Evolutionary conservation across 1,139 yeast species (phyloP).

Genomic region (Debaryomycetaceae sp.): DNA sequence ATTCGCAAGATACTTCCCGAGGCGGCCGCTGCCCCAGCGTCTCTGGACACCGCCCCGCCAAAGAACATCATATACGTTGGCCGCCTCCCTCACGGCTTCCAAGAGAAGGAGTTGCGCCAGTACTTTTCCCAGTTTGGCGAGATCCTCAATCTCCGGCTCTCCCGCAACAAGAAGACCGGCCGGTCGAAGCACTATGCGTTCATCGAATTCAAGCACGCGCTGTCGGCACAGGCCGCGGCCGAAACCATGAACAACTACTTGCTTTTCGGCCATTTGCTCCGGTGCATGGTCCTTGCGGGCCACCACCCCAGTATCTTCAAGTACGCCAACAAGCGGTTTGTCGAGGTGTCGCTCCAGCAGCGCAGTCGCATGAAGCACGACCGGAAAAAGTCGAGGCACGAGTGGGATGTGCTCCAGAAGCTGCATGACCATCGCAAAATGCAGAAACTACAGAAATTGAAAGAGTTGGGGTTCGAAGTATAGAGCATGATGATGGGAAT

Average conservation of each 20-base stretch:
- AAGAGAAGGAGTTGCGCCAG: constrained; percentile 68
- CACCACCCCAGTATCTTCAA: constrained; percentile 36
- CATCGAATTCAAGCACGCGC: constrained; percentile 63
- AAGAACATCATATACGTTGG: constrained; percentile 67
- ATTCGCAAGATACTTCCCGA: constrained; percentile 14
- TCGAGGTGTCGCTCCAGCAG: constrained; percentile 52
- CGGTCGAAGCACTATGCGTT: constrained; percentile 89
- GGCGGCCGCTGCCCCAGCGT: constrained; percentile 8
- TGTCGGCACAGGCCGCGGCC: constrained; percentile 79
- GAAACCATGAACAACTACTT: constrained; percentile 95
- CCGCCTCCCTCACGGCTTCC: constrained; percentile 86
- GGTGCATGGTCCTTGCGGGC: constrained; percentile 48
- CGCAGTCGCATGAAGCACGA: constrained; percentile 47
- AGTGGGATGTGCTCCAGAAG: constrained; percentile 41
- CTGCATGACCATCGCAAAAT: constrained; percentile 35
- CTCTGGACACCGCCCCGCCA: constrained; percentile 2
- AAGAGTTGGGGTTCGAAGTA: constrained; percentile 41
- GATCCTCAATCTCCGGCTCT: constrained; percentile 63
- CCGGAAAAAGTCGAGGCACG: constrained; percentile 42
- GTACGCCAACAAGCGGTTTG: constrained; percentile 46
- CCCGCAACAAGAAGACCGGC: constrained; percentile 87
- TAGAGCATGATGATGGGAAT: too few species aligned
- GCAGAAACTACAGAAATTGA: constrained; percentile 36
- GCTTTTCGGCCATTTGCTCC: constrained; percentile 71
- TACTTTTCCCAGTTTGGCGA: constrained; percentile 89